Evolutionary conservation across 177 flowering plant genomes (phyloP), one percentile per base, ranked within the genome.

Genomic region (Vitis hybrid): DNA sequence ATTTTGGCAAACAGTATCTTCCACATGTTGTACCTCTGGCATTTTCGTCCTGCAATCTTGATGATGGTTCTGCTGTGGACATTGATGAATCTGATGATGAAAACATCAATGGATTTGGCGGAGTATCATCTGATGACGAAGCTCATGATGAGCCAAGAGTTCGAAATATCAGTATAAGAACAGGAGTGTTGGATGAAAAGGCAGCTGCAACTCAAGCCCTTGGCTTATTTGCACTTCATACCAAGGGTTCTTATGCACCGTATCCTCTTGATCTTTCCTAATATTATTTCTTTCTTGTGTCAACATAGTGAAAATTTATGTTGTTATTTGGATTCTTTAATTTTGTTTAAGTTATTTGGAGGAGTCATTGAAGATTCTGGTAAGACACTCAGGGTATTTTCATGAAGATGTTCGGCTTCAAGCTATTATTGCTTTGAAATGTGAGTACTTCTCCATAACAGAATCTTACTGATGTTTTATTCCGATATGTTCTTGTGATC

Each of bases 131-230:
- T 61, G 99, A 95, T 83, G 98, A 95, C 77, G 99, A 95, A 77
- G 89, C 93, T 70, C 93, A 87, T 76, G 96, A 91, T 86, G 98
- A 93, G 72, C 97, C 91, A 56, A 87, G 97, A 76, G 94, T 91
- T 55, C 87, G 97, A 49, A 93, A 95, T 81, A 91, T 93, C 64
- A 93, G 99, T 75, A 76, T 95, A 69, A 83, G 99, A 84, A 95
- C 99, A 58, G 99, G 98, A 57, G 97, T 95, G 10, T 83, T 95
- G 83, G 99, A 95, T 86, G 99, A 95, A 81, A 95, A 93, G 86
- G 98, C 99, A 72, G 99, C 99, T 71, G 99, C 99, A 72, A 95
- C 97, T 60, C 99, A 95, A 85, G 98, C 98, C 64, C 87, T 95
- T 79, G 97, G 99, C 66, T 74, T 90, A 64, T 93, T 93, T 83